These are phyloP conservation scores for Hymenoscyphus infarciens DNA, from an alignment of 2,329 filamentous ascomycete genomes.

Conservation along the genomic window DNA sequence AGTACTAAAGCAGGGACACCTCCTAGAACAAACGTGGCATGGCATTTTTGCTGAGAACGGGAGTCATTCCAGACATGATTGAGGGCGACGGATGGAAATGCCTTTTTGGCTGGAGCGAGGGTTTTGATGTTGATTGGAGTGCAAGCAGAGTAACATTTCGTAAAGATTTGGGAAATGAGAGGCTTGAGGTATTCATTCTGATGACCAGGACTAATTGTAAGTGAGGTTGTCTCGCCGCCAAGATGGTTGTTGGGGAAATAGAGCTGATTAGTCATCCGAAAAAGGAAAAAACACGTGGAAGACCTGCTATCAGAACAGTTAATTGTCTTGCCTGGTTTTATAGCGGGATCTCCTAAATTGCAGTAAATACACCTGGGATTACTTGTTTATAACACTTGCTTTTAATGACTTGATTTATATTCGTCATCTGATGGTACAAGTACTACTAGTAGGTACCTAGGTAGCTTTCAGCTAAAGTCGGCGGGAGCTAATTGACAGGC, in stretches of 20 bases:
- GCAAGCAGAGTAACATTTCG: not conserved
- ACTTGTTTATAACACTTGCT: not conserved
- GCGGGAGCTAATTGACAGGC: not conserved
- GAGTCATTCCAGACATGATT: constrained; percentile 32
- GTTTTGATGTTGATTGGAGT: not conserved
- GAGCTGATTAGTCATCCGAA: no score
- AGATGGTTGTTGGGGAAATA: no score
- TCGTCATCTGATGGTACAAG: no score
- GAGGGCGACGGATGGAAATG: not conserved
- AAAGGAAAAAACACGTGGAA: no score
- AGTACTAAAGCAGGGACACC: not conserved
- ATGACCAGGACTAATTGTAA: not conserved
- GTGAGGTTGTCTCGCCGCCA: not conserved
- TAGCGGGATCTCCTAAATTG: not conserved
- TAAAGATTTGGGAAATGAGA: not conserved
- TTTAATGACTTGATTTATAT: not conserved
- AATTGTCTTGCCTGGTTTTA: not conserved
- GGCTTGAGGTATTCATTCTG: not conserved
- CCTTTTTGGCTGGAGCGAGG: not conserved
- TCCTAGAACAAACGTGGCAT: constrained; percentile 40
- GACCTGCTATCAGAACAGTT: no score
- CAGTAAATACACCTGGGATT: not conserved
- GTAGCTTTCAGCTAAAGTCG: no score
- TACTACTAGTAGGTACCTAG: no score
- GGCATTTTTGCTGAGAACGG: constrained; percentile 56